These are phyloP conservation scores for Aspergillus arachidicola DNA, from an alignment of 2,329 filamentous ascomycete species.

Conservation along the genomic window DNA sequence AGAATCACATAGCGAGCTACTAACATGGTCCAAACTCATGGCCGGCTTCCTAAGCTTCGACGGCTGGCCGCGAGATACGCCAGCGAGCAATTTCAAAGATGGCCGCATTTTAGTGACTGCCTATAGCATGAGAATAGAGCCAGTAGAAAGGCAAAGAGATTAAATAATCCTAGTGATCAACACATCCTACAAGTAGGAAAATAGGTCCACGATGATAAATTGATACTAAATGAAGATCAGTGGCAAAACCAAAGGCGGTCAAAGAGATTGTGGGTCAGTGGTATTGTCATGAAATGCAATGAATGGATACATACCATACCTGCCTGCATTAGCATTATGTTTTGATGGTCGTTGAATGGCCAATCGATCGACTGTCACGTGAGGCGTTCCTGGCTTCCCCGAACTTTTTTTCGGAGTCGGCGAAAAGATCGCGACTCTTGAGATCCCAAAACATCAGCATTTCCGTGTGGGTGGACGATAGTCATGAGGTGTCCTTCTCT, in stretches of 20 bases:
- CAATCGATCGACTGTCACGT: slow-evolving; percentile 28
- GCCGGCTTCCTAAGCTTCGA: slow-evolving; percentile 41
- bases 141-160: not conserved
- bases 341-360: slow-evolving; percentile 18
- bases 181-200: not conserved
- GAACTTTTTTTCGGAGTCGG: slow-evolving; percentile 39
- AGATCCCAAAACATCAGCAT: slow-evolving; percentile 26
- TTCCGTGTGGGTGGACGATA: slow-evolving; percentile 27
- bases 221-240: not conserved
- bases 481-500: slow-evolving; percentile 46
- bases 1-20: slow-evolving; percentile 13
- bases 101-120: slow-evolving; percentile 30
- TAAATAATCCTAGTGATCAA: not conserved
- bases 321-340: not conserved
- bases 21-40: slow-evolving; percentile 43
- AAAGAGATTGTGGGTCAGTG: not conserved
- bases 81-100: slow-evolving; percentile 31
- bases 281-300: slow-evolving; percentile 8
- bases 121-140: not conserved
- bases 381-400: slow-evolving; percentile 39
- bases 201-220: not conserved
- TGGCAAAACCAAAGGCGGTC: slow-evolving; percentile 18
- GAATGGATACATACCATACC: not conserved
- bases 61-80: slow-evolving; percentile 30
- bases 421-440: slow-evolving; percentile 28